These are phyloP conservation scores for Closterium sp. DNA, from an alignment of 139 green algal genomes.

Conservation along the genomic window DNA sequence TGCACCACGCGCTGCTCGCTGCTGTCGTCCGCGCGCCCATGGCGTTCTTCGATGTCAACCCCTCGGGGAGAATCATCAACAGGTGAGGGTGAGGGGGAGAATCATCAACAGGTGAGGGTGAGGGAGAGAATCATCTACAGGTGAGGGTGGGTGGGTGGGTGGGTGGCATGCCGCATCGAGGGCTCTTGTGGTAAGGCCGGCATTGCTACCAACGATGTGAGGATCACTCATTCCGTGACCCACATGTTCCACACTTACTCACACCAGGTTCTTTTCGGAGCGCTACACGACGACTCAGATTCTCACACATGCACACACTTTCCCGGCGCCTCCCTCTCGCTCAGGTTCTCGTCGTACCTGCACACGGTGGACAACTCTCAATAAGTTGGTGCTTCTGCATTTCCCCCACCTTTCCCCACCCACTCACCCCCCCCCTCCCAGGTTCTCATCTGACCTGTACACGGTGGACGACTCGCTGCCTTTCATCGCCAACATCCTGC, in stretches of 20 bases:
- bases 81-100: slow-evolving; percentile 64
- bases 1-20: slow-evolving; percentile 67
- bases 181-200: too few relatives aligned
- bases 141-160: slow-evolving; percentile 69
- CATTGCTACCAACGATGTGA: too few relatives aligned
- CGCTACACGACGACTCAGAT: too few relatives aligned
- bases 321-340: too few relatives aligned
- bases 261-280: too few relatives aligned
- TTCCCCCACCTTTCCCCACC: background rate
- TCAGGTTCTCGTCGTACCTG: too few relatives aligned
- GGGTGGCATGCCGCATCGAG: too few relatives aligned
- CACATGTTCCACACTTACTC: too few relatives aligned
- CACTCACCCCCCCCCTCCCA: slow-evolving; percentile 9
- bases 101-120: slow-evolving; percentile 76
- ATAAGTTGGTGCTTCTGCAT: too few relatives aligned
- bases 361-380: background rate
- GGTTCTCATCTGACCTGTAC: slow-evolving; percentile 79
- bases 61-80: slow-evolving; percentile 84
- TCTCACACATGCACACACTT: too few relatives aligned
- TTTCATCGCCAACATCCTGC: slow-evolving; percentile 89
- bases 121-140: slow-evolving; percentile 87
- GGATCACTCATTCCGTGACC: too few relatives aligned
- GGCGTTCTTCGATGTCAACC: slow-evolving; percentile 89
- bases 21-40: slow-evolving; percentile 71
- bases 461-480: slow-evolving; percentile 80